Evolutionary conservation across 441 rosid species (phyloP).

Genomic region (Pelargonium myrrhifolium): DNA sequence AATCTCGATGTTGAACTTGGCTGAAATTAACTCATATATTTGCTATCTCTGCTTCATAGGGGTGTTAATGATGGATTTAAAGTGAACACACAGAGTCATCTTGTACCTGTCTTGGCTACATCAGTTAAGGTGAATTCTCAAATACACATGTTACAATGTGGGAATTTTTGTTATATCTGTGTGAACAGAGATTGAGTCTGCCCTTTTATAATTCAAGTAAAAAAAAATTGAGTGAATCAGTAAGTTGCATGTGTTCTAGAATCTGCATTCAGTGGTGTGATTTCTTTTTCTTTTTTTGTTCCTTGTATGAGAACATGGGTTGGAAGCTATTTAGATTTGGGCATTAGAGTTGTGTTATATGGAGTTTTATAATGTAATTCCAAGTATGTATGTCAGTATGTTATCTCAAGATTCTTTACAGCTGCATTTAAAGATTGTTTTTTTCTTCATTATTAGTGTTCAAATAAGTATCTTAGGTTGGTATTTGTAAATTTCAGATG

Average conservation of each 20-base stretch:
- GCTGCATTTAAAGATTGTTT: background rate
- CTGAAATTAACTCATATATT: conserved; percentile 5
- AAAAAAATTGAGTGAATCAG: no score
- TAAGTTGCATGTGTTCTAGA: background rate
- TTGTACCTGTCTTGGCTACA: conserved; percentile 83
- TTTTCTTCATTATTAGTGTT: background rate
- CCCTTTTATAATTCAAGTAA: no score
- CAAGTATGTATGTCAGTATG: no score
- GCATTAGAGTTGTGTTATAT: background rate
- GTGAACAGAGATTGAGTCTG: no score
- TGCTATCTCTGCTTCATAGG: conserved; percentile 36
- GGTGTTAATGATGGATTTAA: conserved; percentile 85
- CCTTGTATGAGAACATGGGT: background rate
- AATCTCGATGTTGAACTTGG: background rate
- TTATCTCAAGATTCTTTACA: no score
- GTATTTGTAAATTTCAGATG: background rate
- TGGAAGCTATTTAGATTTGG: background rate
- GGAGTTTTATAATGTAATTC: background rate
- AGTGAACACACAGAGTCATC: conserved; percentile 84
- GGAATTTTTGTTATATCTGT: no score
- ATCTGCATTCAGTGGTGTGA: background rate
- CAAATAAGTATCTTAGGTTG: background rate
- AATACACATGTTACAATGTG: background rate
- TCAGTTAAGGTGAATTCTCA: conserved; percentile 53
- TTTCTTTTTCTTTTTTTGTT: background rate